Evolutionary conservation across 257 asterid genomes (phyloP), one percentile per base, ranked within the genome.

Genomic region (Mitragyna speciosa): DNA sequence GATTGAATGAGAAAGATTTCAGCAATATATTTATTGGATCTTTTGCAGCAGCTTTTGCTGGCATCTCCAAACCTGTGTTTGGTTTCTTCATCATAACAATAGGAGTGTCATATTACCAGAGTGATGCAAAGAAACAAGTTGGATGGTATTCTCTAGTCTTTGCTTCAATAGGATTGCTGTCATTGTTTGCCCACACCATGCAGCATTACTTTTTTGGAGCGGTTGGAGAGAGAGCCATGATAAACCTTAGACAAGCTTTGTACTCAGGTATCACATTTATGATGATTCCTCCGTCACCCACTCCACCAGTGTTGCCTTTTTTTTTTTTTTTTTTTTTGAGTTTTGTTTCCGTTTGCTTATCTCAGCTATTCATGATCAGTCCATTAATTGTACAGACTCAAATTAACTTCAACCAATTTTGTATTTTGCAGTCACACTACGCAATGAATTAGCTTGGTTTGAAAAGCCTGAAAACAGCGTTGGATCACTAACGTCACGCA

Each of bases 1-100:
- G 85, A 78, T 72, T 93, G 83, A 88, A 75, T 78, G 88, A 72
- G 84, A 83, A 79, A 73, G 98, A 93, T 65, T 48, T 84, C 43
- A 28, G 83, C 73, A 88, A 88, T 87, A 85, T 89, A 59, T 76
- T 39, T 64, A 83, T 92, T 52, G 94, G 94, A 72, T 88, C 96
- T 70, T 78, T 81, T 54, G 94, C 92, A 84, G 96, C 96, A 79
- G 98, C 94, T 80, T 74, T 91, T 75, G 91, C 97, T 17, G 92
- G 97, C 83, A 84, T 93, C 79, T 91, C 97, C 45, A 93, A 90
- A 83, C 98, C 98, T 1, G 74, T 93, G 39, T 90, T 93, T 73
- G 97, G 98, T 48, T 93, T 54, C 92, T 93, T 85, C 92, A 90
- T 93, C 87, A 89, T 93, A 59, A 93, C 97, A 73, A 93, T 93